phyloP scores from a whole-genome alignment of 306 rosid genomes.

The Vicia faba region DNA sequence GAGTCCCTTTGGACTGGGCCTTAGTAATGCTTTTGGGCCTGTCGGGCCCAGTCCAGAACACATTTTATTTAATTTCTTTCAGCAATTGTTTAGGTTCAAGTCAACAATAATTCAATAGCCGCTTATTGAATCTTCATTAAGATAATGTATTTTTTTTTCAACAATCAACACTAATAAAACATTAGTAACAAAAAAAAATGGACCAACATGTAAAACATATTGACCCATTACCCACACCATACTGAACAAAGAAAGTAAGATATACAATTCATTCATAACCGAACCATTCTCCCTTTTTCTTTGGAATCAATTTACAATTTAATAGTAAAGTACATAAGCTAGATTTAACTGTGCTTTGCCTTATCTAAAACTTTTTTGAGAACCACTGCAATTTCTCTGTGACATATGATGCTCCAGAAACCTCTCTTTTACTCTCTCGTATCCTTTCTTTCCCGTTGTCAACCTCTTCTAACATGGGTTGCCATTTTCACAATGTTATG shows the following conservation, averaged over 20 bases:
- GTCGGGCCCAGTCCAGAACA: too few relatives aligned
- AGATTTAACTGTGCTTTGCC: conserved; percentile 47
- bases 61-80: too few relatives aligned
- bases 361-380: conserved; percentile 69
- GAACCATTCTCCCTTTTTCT: conserved; percentile 21
- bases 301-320: conserved; percentile 44
- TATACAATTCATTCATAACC: conserved; percentile 33
- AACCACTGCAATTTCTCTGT: conserved; percentile 76
- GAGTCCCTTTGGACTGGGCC: too few relatives aligned
- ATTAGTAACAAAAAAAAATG: too few relatives aligned
- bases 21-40: too few relatives aligned
- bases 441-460: conserved; percentile 83
- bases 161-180: too few relatives aligned
- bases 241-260: background rate
- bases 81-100: too few relatives aligned
- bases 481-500: conserved; percentile 81
- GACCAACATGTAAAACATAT: too few relatives aligned
- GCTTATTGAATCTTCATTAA: too few relatives aligned
- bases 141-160: too few relatives aligned
- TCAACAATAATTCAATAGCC: too few relatives aligned
- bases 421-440: conserved; percentile 74
- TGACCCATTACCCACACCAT: conserved; percentile 27
- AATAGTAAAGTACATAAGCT: conserved; percentile 3
- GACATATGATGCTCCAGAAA: conserved; percentile 86
- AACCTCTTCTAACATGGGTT: conserved; percentile 79